Percentiles rank a stretch among this genome's conserved stretches.
Conservation (phyloP, 805 yeast species). For the Lipomyces japonicus region DNA sequence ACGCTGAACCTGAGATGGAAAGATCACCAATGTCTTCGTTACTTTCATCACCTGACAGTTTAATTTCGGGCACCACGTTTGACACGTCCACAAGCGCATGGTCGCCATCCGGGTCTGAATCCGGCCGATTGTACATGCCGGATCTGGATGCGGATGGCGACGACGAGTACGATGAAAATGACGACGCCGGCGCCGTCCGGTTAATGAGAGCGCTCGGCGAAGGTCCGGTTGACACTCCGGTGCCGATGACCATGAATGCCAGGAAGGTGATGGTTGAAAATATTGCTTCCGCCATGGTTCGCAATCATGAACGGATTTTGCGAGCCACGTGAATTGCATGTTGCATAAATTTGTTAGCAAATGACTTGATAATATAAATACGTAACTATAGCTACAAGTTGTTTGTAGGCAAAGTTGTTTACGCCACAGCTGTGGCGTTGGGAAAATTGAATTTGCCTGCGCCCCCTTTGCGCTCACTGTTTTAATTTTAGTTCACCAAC, state of each 20-base stretch:
- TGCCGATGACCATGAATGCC: slow-evolving; percentile 8
- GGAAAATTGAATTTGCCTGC: no score
- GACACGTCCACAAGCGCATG: slow-evolving; percentile 7
- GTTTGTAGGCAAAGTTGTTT: no score
- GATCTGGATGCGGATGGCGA: slow-evolving; percentile 4
- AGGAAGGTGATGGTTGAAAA: slow-evolving; percentile 16
- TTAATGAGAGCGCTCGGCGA: slow-evolving; percentile 8
- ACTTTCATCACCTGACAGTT: slow-evolving; percentile 19
- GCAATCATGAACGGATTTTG: slow-evolving; percentile 13
- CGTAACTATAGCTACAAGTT: no score
- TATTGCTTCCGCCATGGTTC: slow-evolving; percentile 21
- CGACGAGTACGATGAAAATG: slow-evolving; percentile 6
- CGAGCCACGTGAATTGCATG: slow-evolving; percentile 2
- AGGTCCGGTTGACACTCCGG: neutral
- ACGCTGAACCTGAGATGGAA: neutral
- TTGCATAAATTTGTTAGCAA: no score
- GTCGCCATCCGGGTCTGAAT: slow-evolving; percentile 5
- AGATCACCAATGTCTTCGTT: slow-evolving; percentile 7
- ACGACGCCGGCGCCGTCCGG: no score
- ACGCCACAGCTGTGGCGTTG: no score
- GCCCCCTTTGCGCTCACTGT: no score
- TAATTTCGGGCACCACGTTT: slow-evolving; percentile 12
- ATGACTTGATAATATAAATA: no score
- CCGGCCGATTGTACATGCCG: neutral
- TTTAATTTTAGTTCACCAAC: no score